These are phyloP conservation scores for Tylopilus sp. DNA, from an alignment of 768 basidiomycete genomes.

Conservation along the genomic window DNA sequence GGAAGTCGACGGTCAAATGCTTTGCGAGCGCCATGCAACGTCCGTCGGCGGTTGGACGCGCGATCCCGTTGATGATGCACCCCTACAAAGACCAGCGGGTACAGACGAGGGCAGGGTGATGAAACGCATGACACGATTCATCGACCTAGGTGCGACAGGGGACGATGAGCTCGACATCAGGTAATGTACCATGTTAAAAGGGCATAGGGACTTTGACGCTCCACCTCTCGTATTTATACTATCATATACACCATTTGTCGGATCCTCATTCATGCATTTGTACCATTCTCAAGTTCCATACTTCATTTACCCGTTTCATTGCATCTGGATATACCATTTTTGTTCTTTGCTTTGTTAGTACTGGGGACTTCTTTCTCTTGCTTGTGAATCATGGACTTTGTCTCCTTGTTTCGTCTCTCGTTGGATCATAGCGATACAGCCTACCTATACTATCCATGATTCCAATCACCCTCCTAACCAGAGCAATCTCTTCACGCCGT, in stretches of 20 bases:
- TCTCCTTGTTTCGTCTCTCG: conserved; percentile 1
- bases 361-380: background rate
- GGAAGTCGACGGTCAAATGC: conserved; percentile 82
- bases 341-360: conserved; percentile 18
- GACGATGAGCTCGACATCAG: conserved; percentile 30
- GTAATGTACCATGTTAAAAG: conserved; percentile 23
- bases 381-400: conserved; percentile 6
- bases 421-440: conserved; percentile 14
- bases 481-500: conserved; percentile 84
- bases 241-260: conserved; percentile 17
- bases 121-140: conserved; percentile 79
- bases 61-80: conserved; percentile 8
- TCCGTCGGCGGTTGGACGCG: conserved; percentile 24
- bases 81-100: conserved; percentile 8
- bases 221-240: conserved; percentile 11
- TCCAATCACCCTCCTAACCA: conserved; percentile 70
- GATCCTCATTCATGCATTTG: conserved; percentile 18
- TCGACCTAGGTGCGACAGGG: conserved; percentile 52
- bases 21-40: conserved; percentile 79
- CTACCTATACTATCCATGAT: conserved; percentile 3
- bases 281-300: conserved; percentile 17
- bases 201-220: conserved; percentile 15
- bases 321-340: conserved; percentile 22
- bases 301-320: conserved; percentile 14
- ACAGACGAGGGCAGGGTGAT: conserved; percentile 50